Conservation (phyloP, 2,329 filamentous ascomycete species). For the Aspergillus fructus region DNA sequence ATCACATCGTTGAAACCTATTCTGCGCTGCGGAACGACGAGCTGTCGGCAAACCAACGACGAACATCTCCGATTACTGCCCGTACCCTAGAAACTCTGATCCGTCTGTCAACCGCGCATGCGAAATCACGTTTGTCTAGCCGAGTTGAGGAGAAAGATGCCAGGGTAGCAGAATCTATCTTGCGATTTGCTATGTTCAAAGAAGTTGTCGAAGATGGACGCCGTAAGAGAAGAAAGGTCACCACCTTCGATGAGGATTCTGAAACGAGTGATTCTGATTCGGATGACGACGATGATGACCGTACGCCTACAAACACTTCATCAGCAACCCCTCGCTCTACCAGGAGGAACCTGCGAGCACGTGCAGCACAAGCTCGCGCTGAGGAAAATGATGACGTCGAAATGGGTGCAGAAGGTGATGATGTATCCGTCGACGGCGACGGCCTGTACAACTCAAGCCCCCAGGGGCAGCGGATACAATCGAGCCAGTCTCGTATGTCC, state of each 20-base stretch:
- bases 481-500: conserved; percentile 58
- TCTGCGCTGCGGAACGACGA: conserved; percentile 93
- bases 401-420: conserved; percentile 51
- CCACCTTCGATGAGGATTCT: conserved; percentile 62
- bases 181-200: conserved; percentile 95
- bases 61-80: conserved; percentile 92
- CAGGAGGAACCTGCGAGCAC: conserved; percentile 32
- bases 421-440: conserved; percentile 51
- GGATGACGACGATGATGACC: conserved; percentile 31
- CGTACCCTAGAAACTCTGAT: conserved; percentile 98
- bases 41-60: conserved; percentile 87
- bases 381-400: conserved; percentile 42
- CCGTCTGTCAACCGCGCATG: conserved; percentile 92
- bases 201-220: conserved; percentile 80
- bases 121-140: conserved; percentile 84
- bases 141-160: conserved; percentile 89
- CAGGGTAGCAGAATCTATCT: conserved; percentile 79
- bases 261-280: conserved; percentile 43
- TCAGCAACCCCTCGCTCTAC: conserved; percentile 35
- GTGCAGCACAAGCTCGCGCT: conserved; percentile 36
- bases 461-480: conserved; percentile 39
- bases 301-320: conserved; percentile 22
- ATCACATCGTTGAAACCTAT: conserved; percentile 88
- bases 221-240: conserved; percentile 78
- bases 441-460: conserved; percentile 56